Percentiles rank a stretch among this genome's conserved stretches.
Evolutionary conservation across 495 filamentous ascomycete genomes (phyloP).

Genomic region (Neurospora sp.): DNA sequence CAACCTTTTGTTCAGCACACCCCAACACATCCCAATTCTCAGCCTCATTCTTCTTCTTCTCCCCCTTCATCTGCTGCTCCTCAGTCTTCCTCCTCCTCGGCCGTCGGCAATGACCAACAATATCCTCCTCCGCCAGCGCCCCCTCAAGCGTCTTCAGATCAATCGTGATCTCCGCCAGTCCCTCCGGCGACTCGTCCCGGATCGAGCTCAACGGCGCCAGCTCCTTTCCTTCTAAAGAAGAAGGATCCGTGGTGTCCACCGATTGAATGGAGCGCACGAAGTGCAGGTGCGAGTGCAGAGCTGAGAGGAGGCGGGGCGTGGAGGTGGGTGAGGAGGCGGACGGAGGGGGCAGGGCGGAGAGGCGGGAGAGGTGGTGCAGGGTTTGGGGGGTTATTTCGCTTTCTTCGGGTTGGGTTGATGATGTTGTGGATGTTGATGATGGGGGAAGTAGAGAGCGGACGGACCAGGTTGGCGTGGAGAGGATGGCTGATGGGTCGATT

Average conservation of each 20-base stretch:
- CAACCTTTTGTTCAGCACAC: slow-evolving; percentile 53
- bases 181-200: slow-evolving; percentile 61
- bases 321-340: slow-evolving; percentile 31
- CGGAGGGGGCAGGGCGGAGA: slow-evolving; percentile 80
- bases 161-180: slow-evolving; percentile 33
- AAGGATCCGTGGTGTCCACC: slow-evolving; percentile 55
- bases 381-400: slow-evolving; percentile 30
- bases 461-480: slow-evolving; percentile 75
- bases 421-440: slow-evolving; percentile 13
- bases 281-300: slow-evolving; percentile 72
- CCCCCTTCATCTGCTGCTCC: slow-evolving; percentile 2
- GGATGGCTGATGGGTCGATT: slow-evolving; percentile 29
- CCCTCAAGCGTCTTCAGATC: slow-evolving; percentile 27
- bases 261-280: slow-evolving; percentile 77
- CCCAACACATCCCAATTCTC: slow-evolving; percentile 63
- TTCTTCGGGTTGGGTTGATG: slow-evolving; percentile 4
- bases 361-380: slow-evolving; percentile 76
- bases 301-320: slow-evolving; percentile 55
- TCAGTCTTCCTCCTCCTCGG: slow-evolving; percentile 28
- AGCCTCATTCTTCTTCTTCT: slow-evolving; percentile 16
- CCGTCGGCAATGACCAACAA: slow-evolving; percentile 32
- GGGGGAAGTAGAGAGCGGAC: slow-evolving; percentile 64
- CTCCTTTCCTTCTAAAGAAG: neutral
- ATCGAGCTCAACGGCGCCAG: slow-evolving; percentile 67
- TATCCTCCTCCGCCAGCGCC: slow-evolving; percentile 32